Base-by-base conservation (phyloP, 805 yeast species). In the Komagataella populi region DNA sequence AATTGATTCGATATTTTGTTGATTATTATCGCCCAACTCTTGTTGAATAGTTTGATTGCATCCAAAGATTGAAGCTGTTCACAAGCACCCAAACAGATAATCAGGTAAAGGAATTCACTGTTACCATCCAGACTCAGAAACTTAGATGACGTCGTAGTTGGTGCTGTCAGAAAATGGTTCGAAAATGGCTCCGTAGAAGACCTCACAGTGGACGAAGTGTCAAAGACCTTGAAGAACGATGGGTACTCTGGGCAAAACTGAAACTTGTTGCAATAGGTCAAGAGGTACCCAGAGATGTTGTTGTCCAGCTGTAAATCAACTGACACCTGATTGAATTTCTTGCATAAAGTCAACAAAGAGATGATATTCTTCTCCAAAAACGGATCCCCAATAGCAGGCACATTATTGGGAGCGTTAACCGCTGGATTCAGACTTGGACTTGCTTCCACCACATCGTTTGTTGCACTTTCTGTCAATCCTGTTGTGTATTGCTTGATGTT, bases 51-150 rank as follows among this genome's bases (percentile, higher is more conserved):
- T 43, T 61, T 55, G 14, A 70, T 58, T 5, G 73, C 67, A 52
- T 70, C 66, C 8, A 59, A 56, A 43, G 60, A 57, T 50, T 66
- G 64, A 7, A 66, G 56, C 50, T 65, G 64, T 48, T 64, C 66
- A 23, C 68, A 65, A 24, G 73, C 70, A 3, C 81, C 81, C 46
- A 75, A 57, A 8, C 80, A 68, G 3, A 77, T 54, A 1, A 77
- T 61, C 6, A 76, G 63, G 55, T 74, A 73, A 5, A 75, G 62
- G 20, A 74, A 58, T 23, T 70, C 71, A 53, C 73, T 71, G 50
- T 68, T 59, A 50, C 63, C 68, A 49, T 51, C 55, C 47, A 50
- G 53, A 45, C 55, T 51, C 22, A 59, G 50, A 24, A 67, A 55
- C 52, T 55, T 55, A 60, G 58, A 46, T 30, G 39, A 30, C 39